Percentiles rank a stretch among this genome's conserved stretches.
Evolutionary conservation across 1,139 yeast genomes (phyloP).

Genomic region (Pichia sp.): DNA sequence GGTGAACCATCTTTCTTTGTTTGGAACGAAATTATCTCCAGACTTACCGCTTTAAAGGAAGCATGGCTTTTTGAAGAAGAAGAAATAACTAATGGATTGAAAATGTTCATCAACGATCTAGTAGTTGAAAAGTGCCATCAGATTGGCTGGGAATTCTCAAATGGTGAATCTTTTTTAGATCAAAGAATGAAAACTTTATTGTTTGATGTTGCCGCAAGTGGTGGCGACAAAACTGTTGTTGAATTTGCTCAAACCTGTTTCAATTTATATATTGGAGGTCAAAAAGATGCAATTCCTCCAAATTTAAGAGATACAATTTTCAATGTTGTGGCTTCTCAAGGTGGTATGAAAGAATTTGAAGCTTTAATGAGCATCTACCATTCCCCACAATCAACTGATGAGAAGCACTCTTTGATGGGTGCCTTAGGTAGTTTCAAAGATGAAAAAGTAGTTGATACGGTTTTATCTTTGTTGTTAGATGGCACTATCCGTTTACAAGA

Average conservation of each 20-base stretch:
- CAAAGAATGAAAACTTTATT: slow-evolving; percentile 71
- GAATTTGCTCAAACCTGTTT: slow-evolving; percentile 50
- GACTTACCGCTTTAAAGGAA: slow-evolving; percentile 44
- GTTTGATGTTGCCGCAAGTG: slow-evolving; percentile 59
- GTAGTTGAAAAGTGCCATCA: slow-evolving; percentile 49
- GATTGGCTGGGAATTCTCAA: slow-evolving; percentile 63
- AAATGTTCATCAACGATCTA: slow-evolving; percentile 50
- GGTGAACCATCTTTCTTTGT: slow-evolving; percentile 44
- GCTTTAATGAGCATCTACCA: slow-evolving; percentile 56
- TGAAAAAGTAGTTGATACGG: slow-evolving; percentile 47
- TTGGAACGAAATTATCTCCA: slow-evolving; percentile 54
- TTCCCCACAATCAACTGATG: slow-evolving; percentile 61
- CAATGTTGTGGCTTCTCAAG: slow-evolving; percentile 56
- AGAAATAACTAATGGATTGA: slow-evolving; percentile 45
- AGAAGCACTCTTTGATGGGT: slow-evolving; percentile 67
- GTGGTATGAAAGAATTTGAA: slow-evolving; percentile 52
- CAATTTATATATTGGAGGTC: slow-evolving; percentile 49
- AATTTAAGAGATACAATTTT: slow-evolving; percentile 71
- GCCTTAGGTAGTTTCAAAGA: slow-evolving; percentile 66
- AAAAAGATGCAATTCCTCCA: slow-evolving; percentile 68
- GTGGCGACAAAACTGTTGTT: slow-evolving; percentile 49
- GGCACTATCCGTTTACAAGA: slow-evolving; percentile 77
- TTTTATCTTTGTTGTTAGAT: slow-evolving; percentile 53
- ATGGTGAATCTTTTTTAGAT: slow-evolving; percentile 56
- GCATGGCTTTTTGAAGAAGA: slow-evolving; percentile 70